Evolutionary conservation across 257 asterid genomes (phyloP), one percentile per base, ranked within the genome.

Genomic region (Scutellaria barbata): DNA sequence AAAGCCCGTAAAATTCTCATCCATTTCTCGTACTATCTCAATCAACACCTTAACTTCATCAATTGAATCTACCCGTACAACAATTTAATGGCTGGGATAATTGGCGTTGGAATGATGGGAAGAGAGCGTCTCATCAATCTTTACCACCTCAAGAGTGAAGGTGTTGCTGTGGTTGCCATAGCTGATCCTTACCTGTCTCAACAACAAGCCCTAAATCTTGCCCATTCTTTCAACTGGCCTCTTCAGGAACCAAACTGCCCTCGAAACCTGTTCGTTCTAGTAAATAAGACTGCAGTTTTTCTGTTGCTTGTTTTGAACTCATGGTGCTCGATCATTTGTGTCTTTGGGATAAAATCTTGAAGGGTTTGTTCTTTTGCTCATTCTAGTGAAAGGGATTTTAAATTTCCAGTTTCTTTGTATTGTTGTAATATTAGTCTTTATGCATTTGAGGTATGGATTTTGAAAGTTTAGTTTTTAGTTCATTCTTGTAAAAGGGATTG

Each of bases 41-140:
- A 20, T 47, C 59, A 4, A n/a, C 25, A 30, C 42, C 13, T 16
- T 13, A 37, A 45, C 10, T 40, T 20, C 73, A 17, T 10, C 53
- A 10, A 17, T 43, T 46, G 43, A 12, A 25, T 18, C 45, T 17
- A 2, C 5, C 13, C 20, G 1, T 10, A 9, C 39, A 14, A 13
- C 5, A 9, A 9, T 5, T 12, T 1, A 5, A 81, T 77, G 81
- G 78, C 59, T 53, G 98, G 98, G 45, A 90, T 94, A 30, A 87
- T 94, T 41, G 98, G 98, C 35, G 98, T 86, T 10, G 98, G 98
- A 41, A 94, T 94, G 98, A 94, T 91, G 98, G 98, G 98, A 70
- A 87, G 95, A 82, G 98, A 94, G 76, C 97, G 89, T 80, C 85
- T 94, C 48, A 83, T 89, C 68, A 94, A 94, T 77, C 88, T 94